Evolutionary conservation across 169 alveolate species (phyloP).

Genomic region (Perkinsus marinus): DNA sequence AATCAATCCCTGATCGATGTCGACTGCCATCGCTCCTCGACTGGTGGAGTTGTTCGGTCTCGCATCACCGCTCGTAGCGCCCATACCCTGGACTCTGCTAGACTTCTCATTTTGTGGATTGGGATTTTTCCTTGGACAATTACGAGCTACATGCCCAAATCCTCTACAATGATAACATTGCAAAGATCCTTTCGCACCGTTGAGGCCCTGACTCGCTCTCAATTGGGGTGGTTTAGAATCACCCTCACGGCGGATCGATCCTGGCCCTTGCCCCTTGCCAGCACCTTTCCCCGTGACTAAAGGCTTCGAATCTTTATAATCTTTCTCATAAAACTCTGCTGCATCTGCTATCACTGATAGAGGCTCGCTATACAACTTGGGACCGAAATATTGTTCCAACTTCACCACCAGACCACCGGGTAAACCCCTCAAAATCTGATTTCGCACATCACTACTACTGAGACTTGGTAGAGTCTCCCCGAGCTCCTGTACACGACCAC

Average conservation of each 20-base stretch:
- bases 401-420: neutral
- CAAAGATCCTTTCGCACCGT: neutral
- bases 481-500: neutral
- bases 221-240: neutral
- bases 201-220: neutral
- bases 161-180: neutral
- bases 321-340: neutral
- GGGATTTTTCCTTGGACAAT: neutral
- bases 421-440: neutral
- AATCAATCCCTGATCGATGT: neutral
- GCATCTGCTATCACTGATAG: neutral
- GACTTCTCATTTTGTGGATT: neutral
- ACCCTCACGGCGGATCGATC: neutral
- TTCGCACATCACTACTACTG: neutral
- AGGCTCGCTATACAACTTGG: neutral
- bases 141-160: neutral
- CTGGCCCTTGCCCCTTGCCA: neutral
- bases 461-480: neutral
- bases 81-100: neutral
- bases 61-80: neutral
- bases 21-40: neutral
- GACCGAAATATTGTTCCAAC: neutral
- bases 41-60: neutral
- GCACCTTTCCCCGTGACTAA: neutral
- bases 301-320: neutral